phyloP scores from a whole-genome alignment of 148 eudicot species.

The Fagopyrum homotropicum region DNA sequence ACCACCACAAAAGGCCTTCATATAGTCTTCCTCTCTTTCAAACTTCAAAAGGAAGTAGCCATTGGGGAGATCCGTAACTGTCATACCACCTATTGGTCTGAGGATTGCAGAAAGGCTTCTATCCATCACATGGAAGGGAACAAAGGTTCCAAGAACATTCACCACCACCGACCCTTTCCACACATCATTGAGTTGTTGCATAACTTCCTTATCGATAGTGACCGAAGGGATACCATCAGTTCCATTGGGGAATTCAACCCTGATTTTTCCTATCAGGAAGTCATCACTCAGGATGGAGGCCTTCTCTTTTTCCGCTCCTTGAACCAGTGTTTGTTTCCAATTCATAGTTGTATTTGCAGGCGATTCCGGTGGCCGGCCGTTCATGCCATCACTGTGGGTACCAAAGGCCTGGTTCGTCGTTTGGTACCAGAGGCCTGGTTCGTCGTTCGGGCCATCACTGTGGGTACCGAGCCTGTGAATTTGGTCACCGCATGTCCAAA shows the following conservation, averaged over 20 bases:
- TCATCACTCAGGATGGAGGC: background rate
- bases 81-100: background rate
- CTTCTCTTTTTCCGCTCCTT: too few relatives aligned
- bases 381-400: too few relatives aligned
- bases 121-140: background rate
- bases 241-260: background rate
- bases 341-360: too few relatives aligned
- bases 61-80: background rate
- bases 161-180: background rate
- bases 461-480: constrained; percentile 35
- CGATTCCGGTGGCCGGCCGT: too few relatives aligned
- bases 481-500: constrained; percentile 63
- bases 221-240: background rate
- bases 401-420: too few relatives aligned
- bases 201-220: background rate
- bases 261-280: background rate
- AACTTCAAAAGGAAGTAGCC: background rate
- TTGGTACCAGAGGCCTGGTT: too few relatives aligned
- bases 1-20: background rate
- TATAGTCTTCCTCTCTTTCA: background rate
- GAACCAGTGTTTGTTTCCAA: too few relatives aligned
- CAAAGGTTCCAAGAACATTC: background rate
- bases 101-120: background rate
- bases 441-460: too few relatives aligned
- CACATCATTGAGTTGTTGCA: background rate